Conservation (phyloP, 495 filamentous ascomycete species). For the Aspergillus taichungensis region DNA sequence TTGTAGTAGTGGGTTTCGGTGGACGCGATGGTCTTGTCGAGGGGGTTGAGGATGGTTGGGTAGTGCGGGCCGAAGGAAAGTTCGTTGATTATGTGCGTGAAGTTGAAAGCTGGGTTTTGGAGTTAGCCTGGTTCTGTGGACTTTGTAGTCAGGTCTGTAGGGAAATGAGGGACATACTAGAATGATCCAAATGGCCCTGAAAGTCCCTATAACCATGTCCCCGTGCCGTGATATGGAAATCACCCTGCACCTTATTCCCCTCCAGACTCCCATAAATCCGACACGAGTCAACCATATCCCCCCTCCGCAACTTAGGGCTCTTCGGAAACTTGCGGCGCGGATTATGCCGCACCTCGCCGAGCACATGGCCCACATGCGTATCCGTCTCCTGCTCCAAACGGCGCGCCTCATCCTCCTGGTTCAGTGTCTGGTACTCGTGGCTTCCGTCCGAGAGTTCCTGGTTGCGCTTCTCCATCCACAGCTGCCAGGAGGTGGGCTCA, state of each 20-base stretch:
- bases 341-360: slow-evolving; percentile 34
- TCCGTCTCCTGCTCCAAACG: slow-evolving; percentile 41
- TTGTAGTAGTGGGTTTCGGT: slow-evolving; percentile 80
- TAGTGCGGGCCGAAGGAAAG: slow-evolving; percentile 95
- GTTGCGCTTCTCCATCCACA: slow-evolving; percentile 73
- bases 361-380: slow-evolving; percentile 43
- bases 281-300: slow-evolving; percentile 53
- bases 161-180: slow-evolving; percentile 41
- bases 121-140: background rate
- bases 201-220: slow-evolving; percentile 87
- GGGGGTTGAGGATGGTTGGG: slow-evolving; percentile 85
- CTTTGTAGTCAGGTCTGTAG: background rate
- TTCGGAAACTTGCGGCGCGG: slow-evolving; percentile 50
- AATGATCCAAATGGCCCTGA: slow-evolving; percentile 76
- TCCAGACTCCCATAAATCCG: slow-evolving; percentile 84
- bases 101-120: slow-evolving; percentile 71
- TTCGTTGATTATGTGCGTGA: slow-evolving; percentile 94
- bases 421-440: slow-evolving; percentile 45
- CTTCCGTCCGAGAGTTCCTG: slow-evolving; percentile 50
- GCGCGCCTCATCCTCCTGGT: slow-evolving; percentile 35
- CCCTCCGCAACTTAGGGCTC: slow-evolving; percentile 57
- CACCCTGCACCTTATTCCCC: slow-evolving; percentile 92
- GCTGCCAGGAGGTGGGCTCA: slow-evolving; percentile 69
- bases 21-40: slow-evolving; percentile 77
- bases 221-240: slow-evolving; percentile 95